Evolutionary conservation across 2,329 filamentous ascomycete genomes (phyloP), one percentile per base, ranked within the genome.

Genomic region (Capronia americana): DNA sequence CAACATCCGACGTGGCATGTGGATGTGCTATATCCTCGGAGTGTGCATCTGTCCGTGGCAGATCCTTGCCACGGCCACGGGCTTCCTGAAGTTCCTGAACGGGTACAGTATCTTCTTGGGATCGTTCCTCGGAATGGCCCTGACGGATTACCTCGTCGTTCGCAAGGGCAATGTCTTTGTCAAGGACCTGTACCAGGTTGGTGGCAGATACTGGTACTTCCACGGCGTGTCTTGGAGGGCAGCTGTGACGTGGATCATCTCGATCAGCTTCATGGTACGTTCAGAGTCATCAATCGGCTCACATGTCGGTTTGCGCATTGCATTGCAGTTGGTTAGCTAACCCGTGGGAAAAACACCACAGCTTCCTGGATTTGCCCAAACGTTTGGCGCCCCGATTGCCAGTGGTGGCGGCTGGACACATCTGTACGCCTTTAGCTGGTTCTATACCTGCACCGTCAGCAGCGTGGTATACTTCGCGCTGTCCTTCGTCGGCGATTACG

Each of bases 211-310:
- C 34, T 64, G 66, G 48, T 71, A 69, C 54, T 53, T 58, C 23
- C 77, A 77, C 53, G 73, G 85, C 81, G 87, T 28, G 86, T 86
- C 30, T 76, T 86, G 3, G 76, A 83, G 2, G 84, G 86, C 0
- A 4, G 76, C 86, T 1, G 76, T 83, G 1, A 84, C 87, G 0
- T 88, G 88, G 67, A 56, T 88, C 6, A 77, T 86, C 32, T 56
- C 63, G 1, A 32, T 66, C 8, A 51, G 14, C 30, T 51, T 65
- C 51, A 56, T 68, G 32, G 32, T 34, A 34, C 32, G 32, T 34
- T 12, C 32, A n/a, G n/a, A n/a, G n/a, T n/a, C n/a, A n/a, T n/a
- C n/a, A n/a, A n/a, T n/a, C n/a, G n/a, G n/a, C n/a, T n/a, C n/a
- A n/a, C n/a, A n/a, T n/a, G n/a, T n/a, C n/a, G n/a, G n/a, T n/a